Base-by-base conservation (phyloP, 2,329 filamentous ascomycete species). In the Pseudogymnoascus sp. region DNA sequence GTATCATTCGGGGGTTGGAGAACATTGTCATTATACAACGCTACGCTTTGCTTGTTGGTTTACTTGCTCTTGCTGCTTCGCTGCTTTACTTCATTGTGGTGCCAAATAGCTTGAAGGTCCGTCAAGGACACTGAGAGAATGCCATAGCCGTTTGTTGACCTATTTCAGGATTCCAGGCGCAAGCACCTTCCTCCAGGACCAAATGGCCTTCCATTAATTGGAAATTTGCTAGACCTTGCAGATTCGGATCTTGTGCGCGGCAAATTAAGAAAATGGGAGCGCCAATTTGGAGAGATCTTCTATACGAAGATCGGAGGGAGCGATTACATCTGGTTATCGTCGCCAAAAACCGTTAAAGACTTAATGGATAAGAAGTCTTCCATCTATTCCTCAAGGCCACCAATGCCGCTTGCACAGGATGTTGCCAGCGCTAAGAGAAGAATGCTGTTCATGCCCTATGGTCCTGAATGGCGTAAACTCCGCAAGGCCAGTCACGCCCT, bases 311-410 rank as follows among this genome's bases (percentile, higher is more conserved):
- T 77, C 8, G 75, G 76, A 38, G 59, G 28, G 38, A 47, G 33
- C 11, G 75, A 77, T 65, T 77, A 73, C 62, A 70, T 77, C 42
- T 77, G 74, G 74, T 69, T 77, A 6, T 74, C 71, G 42, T 65
- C 69, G 53, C 63, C 70, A 31, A 67, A 67, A 47, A 64, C 63
- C 25, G 66, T 69, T 4, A 68, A 65, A 62, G 67, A 68, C n/a
- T 35, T 69, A 4, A 65, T 69, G 64, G 68, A 69, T 47, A 69
- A 69, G 56, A 67, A 63, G 62, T 67, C 66, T 12, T 64, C 65
- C 16, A 69, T 69, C 14, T 69, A 69, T 67, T 79, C 74, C 62
- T 71, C 76, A 35, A 70, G 79, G 4, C 78, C 79, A 5, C 67
- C 65, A 11, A 61, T 68, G 2, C 75, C 75, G 0, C 65, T 77